Percentiles rank a stretch among this genome's conserved stretches.
Conservation (phyloP, 108 stramenopile species). For the Craspedostauros australis region DNA sequence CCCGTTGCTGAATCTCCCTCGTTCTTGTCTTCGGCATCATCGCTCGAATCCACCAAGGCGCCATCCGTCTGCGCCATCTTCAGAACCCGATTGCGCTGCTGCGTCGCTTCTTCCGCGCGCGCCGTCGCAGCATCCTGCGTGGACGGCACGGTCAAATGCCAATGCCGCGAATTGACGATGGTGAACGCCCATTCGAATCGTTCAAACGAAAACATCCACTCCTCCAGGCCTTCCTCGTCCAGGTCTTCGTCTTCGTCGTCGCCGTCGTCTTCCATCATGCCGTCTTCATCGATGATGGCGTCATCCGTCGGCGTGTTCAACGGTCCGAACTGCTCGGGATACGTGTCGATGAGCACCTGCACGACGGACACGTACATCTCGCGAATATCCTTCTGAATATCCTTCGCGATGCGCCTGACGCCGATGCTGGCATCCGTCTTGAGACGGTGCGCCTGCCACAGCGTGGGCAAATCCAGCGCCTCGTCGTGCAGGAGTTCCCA, state of each 20-base stretch:
- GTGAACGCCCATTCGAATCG: conserved; percentile 85
- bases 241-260: conserved; percentile 3
- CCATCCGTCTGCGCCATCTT: too few relatives aligned
- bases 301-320: background rate
- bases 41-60: background rate
- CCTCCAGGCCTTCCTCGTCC: conserved; percentile 11
- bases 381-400: conserved; percentile 50
- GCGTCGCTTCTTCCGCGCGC: background rate
- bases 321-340: conserved; percentile 55
- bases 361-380: conserved; percentile 63
- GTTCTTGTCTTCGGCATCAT: background rate
- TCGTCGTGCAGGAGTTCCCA: conserved; percentile 39
- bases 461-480: conserved; percentile 36
- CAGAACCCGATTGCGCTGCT: background rate
- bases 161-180: conserved; percentile 79
- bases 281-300: background rate
- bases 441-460: conserved; percentile 48
- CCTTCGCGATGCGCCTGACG: conserved; percentile 43
- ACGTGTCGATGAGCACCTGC: conserved; percentile 31
- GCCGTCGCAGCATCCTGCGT: background rate
- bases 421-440: conserved; percentile 24
- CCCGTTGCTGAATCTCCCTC: background rate
- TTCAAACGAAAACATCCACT: conserved; percentile 61
- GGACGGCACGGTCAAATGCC: conserved; percentile 58
- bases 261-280: background rate